Percentiles rank a stretch among this genome's conserved stretches.
These are phyloP conservation scores for Lactarius tabidus DNA, from an alignment of 768 basidiomycete species.

Conservation along the genomic window DNA sequence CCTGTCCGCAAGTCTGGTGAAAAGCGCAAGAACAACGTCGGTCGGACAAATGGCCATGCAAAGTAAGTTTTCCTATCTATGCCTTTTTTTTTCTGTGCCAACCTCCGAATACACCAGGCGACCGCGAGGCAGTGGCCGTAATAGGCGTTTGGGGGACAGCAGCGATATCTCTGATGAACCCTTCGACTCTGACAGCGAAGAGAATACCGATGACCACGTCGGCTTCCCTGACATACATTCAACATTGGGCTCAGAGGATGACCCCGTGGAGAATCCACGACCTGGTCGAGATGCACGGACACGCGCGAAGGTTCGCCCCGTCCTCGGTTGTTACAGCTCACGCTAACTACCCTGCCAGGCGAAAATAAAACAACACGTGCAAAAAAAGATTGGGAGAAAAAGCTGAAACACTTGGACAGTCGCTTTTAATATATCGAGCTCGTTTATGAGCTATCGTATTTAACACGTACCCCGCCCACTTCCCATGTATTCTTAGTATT, in stretches of 20 bases:
- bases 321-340: background rate
- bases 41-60: conserved; percentile 44
- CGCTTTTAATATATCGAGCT: background rate
- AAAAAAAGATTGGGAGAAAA: conserved; percentile 23
- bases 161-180: conserved; percentile 33
- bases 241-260: conserved; percentile 23
- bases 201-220: conserved; percentile 22
- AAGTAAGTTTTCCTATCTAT: conserved; percentile 39
- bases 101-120: conserved; percentile 13
- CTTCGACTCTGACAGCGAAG: conserved; percentile 24
- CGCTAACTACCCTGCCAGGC: conserved; percentile 22
- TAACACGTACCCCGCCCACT: background rate
- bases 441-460: conserved; percentile 1
- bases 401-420: background rate
- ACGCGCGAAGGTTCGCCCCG: conserved; percentile 33
- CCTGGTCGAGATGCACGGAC: conserved; percentile 34
- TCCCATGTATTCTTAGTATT: conserved; percentile 1
- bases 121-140: conserved; percentile 28
- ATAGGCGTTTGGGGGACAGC: conserved; percentile 30
- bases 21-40: conserved; percentile 52
- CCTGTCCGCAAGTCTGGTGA: conserved; percentile 49
- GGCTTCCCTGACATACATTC: conserved; percentile 17
- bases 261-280: conserved; percentile 26
- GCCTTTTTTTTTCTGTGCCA: conserved; percentile 6
- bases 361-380: conserved; percentile 32